These are phyloP conservation scores for Gymnopilus dilepis DNA, from an alignment of 768 basidiomycete species.

Conservation along the genomic window DNA sequence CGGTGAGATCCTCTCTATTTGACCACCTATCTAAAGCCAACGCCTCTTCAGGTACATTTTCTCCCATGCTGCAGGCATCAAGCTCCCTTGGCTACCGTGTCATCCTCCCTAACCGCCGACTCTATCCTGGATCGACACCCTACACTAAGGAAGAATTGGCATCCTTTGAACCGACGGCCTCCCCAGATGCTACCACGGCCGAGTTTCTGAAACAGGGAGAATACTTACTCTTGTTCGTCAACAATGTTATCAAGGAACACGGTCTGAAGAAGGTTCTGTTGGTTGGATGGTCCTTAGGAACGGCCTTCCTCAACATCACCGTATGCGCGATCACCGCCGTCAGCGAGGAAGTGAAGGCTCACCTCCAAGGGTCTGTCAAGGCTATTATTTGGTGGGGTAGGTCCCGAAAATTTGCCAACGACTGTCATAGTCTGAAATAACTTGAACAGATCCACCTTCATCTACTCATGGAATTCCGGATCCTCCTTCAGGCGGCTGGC, in stretches of 20 bases:
- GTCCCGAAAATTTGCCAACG: conserved; percentile 11
- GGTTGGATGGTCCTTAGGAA: conserved; percentile 38
- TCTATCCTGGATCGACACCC: conserved; percentile 38
- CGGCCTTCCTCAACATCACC: conserved; percentile 27
- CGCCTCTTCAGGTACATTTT: conserved; percentile 31
- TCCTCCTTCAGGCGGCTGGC: conserved; percentile 22
- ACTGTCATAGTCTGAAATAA: background rate
- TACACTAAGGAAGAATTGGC: conserved; percentile 31
- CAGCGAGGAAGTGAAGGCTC: conserved; percentile 16
- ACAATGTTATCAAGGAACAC: conserved; percentile 29
- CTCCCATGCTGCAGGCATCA: conserved; percentile 25
- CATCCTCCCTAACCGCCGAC: conserved; percentile 38
- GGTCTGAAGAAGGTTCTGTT: conserved; percentile 26
- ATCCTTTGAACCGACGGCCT: conserved; percentile 17
- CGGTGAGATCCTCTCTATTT: conserved; percentile 23
- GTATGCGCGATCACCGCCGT: conserved; percentile 27
- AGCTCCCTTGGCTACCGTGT: conserved; percentile 27
- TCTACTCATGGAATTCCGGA: conserved; percentile 23
- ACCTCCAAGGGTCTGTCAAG: conserved; percentile 19
- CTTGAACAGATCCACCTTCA: conserved; percentile 28
- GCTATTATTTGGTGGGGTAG: conserved; percentile 17
- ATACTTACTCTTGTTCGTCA: conserved; percentile 34
- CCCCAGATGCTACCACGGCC: conserved; percentile 19
- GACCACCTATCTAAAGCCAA: conserved; percentile 25
- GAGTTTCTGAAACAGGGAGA: conserved; percentile 33